Percentiles rank a stretch among this genome's conserved stretches.
Evolutionary conservation across 352 stramenopile genomes (phyloP).

Genomic region (Aphanomyces astaci): DNA sequence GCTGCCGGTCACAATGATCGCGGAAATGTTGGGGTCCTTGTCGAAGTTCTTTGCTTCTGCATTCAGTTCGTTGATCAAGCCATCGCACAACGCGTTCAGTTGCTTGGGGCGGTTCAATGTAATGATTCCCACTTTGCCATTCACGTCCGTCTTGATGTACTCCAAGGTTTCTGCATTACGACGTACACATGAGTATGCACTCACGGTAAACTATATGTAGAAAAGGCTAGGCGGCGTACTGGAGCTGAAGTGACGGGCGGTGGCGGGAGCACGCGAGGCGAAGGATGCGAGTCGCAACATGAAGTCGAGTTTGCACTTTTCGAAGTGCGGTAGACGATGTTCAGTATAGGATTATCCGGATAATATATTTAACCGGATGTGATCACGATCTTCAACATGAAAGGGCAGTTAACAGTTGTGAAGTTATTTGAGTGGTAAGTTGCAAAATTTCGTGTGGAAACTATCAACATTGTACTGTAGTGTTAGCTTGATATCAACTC

Average conservation of each 20-base stretch:
- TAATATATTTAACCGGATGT: not conserved
- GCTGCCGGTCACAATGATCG: conserved; percentile 95
- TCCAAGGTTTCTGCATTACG: conserved; percentile 57
- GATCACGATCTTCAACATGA: no score
- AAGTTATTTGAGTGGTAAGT: no score
- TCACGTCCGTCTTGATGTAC: conserved; percentile 80
- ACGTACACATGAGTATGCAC: not conserved
- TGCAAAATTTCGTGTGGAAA: no score
- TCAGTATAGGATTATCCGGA: conserved; percentile 1
- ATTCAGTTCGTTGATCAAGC: conserved; percentile 93
- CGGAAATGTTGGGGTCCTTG: conserved; percentile 86
- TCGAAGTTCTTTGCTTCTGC: conserved; percentile 89
- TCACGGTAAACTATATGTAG: no score
- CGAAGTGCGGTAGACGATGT: not conserved
- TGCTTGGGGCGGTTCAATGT: conserved; percentile 95
- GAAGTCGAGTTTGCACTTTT: not conserved
- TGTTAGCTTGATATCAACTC: no score
- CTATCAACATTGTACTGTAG: no score
- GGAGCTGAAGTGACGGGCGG: conserved; percentile 7
- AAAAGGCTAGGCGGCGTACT: no score
- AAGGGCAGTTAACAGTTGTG: no score
- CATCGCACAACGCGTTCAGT: conserved; percentile 95
- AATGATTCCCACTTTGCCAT: conserved; percentile 90
- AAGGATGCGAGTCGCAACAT: conserved; percentile 1
- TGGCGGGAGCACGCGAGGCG: not conserved